Evolutionary conservation across 2,329 filamentous ascomycete genomes (phyloP).

Genomic region (Ceratocystis colombiana): DNA sequence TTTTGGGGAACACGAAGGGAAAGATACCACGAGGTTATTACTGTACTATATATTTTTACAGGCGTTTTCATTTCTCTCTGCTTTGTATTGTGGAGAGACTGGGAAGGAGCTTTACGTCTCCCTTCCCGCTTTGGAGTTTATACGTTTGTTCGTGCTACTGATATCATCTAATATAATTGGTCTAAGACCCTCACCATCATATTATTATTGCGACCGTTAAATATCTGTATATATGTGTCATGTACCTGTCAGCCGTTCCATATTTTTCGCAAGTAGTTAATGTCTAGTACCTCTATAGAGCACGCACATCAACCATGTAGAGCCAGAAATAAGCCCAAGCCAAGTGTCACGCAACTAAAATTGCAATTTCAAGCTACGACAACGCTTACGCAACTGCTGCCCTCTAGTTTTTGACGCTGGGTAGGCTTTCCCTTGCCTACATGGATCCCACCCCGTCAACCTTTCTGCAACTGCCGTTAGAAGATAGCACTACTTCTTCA

Average conservation of each 20-base stretch:
- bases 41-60: slow-evolving; percentile 6
- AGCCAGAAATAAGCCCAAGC: too few relatives aligned
- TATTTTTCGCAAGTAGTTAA: too few relatives aligned
- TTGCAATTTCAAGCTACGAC: neutral
- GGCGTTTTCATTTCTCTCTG: neutral
- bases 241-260: neutral
- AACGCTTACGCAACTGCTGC: slow-evolving; percentile 1
- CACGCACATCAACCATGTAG: too few relatives aligned
- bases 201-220: too few relatives aligned
- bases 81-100: neutral
- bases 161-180: slow-evolving; percentile 13
- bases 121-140: neutral
- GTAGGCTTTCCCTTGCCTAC: neutral
- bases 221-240: neutral
- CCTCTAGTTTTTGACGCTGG: neutral
- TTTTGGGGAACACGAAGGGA: neutral
- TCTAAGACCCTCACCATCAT: neutral
- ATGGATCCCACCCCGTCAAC: neutral
- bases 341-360: neutral
- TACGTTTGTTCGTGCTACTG: slow-evolving; percentile 11
- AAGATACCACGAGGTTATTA: slow-evolving; percentile 14
- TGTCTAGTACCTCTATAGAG: too few relatives aligned
- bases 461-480: neutral
- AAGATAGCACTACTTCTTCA: neutral
- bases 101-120: neutral